Conservation (phyloP, 805 yeast species). For the Pichia membranifaciens region DNA sequence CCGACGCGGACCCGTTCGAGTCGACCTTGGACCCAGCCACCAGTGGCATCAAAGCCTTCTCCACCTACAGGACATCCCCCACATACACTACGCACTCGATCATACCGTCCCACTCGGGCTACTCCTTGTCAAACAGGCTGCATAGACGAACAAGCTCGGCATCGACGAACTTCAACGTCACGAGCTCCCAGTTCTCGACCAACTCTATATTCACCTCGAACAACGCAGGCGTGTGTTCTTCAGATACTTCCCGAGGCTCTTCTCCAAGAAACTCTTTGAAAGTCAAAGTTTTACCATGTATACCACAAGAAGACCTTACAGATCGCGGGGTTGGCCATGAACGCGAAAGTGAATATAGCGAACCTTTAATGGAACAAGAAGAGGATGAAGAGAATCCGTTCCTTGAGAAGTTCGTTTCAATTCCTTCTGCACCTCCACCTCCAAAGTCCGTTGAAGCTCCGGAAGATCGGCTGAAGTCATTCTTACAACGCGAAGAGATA, state of each 20-base stretch:
- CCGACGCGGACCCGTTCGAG: background rate
- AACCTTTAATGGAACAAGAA: no score
- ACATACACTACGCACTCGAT: constrained; percentile 8
- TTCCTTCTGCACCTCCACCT: constrained; percentile 11
- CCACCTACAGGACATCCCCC: constrained; percentile 31
- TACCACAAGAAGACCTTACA: constrained; percentile 8
- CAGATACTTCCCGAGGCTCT: constrained; percentile 2
- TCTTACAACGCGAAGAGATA: constrained; percentile 1
- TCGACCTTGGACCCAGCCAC: constrained; percentile 14
- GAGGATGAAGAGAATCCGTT: no score
- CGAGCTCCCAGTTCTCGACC: constrained; percentile 1
- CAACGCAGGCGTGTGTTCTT: constrained; percentile 4
- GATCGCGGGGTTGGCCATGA: no score
- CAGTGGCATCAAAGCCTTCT: constrained; percentile 22
- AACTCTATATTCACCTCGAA: constrained; percentile 10
- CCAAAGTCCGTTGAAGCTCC: constrained; percentile 1
- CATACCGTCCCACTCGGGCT: background rate
- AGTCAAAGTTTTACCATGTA: constrained; percentile 5
- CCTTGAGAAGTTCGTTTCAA: background rate
- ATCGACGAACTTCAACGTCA: background rate
- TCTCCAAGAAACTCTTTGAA: background rate
- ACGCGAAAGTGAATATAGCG: no score
- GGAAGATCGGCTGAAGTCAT: background rate
- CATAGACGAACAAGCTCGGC: constrained; percentile 4
- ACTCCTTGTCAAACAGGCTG: background rate